Conservation (phyloP, 2,329 filamentous ascomycete genomes). For the Fusarium nurragi region DNA sequence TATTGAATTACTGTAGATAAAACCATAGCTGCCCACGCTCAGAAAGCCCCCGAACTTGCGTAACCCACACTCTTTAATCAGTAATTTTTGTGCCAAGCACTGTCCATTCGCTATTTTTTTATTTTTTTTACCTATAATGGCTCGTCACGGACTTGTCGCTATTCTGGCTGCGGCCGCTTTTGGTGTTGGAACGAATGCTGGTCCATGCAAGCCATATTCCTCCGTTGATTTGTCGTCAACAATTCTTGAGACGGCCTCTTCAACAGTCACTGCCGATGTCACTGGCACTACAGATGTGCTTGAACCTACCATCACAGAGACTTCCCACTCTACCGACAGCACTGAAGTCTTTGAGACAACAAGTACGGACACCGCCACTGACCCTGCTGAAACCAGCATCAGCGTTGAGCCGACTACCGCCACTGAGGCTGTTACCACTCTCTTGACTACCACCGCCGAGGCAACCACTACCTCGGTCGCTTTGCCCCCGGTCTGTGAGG, state of each 20-base stretch:
- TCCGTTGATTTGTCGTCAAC: background rate
- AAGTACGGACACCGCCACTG: background rate
- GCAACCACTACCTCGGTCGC: background rate
- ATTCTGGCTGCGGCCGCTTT: background rate
- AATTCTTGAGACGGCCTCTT: background rate
- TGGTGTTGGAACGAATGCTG: background rate
- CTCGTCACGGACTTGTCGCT: conserved; percentile 1
- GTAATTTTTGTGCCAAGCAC: conserved; percentile 1
- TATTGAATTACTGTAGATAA: too few species aligned
- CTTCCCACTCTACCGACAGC: background rate
- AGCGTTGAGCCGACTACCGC: background rate
- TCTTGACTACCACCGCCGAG: background rate
- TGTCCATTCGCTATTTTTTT: background rate
- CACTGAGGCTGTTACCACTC: background rate
- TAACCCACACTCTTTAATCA: background rate
- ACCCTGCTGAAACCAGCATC: background rate
- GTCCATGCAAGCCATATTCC: conserved; percentile 3
- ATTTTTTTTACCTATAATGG: conserved; percentile 1
- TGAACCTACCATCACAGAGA: background rate
- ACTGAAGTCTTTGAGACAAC: background rate
- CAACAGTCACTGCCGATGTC: background rate
- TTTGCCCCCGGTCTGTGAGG: background rate
- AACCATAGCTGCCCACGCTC: background rate
- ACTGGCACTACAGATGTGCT: background rate
- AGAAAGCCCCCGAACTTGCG: background rate